Percentiles rank a stretch among this genome's conserved stretches.
These are phyloP conservation scores for Ustilago curta DNA, from an alignment of 1,284 basidiomycete genomes.

Conservation along the genomic window DNA sequence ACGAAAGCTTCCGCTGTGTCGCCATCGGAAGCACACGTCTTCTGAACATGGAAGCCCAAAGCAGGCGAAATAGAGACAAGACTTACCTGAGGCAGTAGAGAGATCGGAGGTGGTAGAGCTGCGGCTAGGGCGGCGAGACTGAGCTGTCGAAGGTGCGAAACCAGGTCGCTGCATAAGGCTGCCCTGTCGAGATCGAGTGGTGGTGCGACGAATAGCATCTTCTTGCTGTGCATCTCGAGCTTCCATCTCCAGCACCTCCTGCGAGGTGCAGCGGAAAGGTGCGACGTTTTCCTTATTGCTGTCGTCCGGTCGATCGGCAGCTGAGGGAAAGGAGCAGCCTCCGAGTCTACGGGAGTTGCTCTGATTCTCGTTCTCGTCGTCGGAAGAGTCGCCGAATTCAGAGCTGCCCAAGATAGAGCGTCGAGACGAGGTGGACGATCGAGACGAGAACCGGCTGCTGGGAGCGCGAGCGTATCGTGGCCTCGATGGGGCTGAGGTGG, in stretches of 20 bases:
- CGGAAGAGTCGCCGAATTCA: conserved; percentile 46
- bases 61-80: not conserved
- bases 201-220: conserved; percentile 52
- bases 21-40: too few species aligned
- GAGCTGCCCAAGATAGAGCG: conserved; percentile 49
- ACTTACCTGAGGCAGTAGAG: conserved; percentile 36
- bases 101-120: conserved; percentile 39
- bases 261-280: conserved; percentile 53
- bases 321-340: conserved; percentile 41
- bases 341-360: conserved; percentile 35
- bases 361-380: conserved; percentile 40
- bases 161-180: conserved; percentile 48
- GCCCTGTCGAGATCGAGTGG: conserved; percentile 27
- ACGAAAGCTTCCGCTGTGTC: not conserved
- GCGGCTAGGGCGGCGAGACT: conserved; percentile 34
- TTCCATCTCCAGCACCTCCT: conserved; percentile 43
- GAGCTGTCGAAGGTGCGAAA: conserved; percentile 11
- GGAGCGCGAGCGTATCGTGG: conserved; percentile 21
- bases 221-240: conserved; percentile 51
- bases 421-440: conserved; percentile 29
- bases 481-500: conserved; percentile 22
- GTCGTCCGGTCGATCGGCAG: conserved; percentile 51
- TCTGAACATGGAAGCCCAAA: not conserved
- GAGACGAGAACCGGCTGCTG: conserved; percentile 31
- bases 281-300: conserved; percentile 68